phyloP scores from a whole-genome alignment of 2,329 filamentous ascomycete species.

The Sarocladium strictum region DNA sequence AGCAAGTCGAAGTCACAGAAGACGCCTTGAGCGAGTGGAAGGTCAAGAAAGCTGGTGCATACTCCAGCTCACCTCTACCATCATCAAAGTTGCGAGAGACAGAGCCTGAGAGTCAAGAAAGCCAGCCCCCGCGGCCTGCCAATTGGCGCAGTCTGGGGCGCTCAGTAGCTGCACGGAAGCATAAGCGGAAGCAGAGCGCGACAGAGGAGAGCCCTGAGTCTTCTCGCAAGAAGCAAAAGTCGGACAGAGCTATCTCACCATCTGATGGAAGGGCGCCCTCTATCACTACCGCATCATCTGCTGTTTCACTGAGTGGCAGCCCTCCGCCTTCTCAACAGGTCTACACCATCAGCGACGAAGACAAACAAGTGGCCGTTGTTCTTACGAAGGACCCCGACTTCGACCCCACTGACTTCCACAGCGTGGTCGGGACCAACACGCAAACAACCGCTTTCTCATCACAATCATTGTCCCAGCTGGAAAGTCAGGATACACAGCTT shows the following conservation, averaged over 20 bases:
- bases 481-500: constrained; percentile 27
- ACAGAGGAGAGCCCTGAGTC: constrained; percentile 1
- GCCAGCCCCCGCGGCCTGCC: constrained; percentile 21
- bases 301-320: background rate
- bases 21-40: constrained; percentile 29
- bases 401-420: constrained; percentile 29
- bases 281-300: constrained; percentile 19
- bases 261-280: constrained; percentile 26
- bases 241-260: constrained; percentile 16
- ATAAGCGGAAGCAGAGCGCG: background rate
- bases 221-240: constrained; percentile 17
- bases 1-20: constrained; percentile 23
- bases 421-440: constrained; percentile 20
- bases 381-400: constrained; percentile 25
- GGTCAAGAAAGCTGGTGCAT: constrained; percentile 15
- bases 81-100: background rate
- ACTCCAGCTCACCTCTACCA: background rate
- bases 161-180: constrained; percentile 4
- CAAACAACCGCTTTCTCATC: constrained; percentile 19
- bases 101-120: constrained; percentile 14
- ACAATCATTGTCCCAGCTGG: constrained; percentile 28
- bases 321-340: background rate
- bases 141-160: constrained; percentile 20
- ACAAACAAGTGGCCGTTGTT: constrained; percentile 21
- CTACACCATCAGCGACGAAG: constrained; percentile 15